Base-by-base conservation (phyloP, 257 asterid genomes). In the Nicotiana undulata region DNA sequence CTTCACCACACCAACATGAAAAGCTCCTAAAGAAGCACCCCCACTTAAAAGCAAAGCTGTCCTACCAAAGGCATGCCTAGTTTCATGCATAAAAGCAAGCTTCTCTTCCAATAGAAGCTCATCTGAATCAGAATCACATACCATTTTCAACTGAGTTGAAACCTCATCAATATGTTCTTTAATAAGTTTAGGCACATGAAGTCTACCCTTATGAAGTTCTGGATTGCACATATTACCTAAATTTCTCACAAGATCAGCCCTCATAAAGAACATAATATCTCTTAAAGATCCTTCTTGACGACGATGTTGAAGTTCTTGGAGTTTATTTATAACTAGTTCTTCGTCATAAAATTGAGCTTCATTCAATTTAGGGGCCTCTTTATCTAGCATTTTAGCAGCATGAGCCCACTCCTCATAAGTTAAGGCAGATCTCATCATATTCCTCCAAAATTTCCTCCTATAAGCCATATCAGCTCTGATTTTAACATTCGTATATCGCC, bases 381-480 rank as follows among this genome's bases (percentile, higher is more conserved):
- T 96, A 77, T 94, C 99, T 58, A 94, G 81, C 99, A 96, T 94
- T 83, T 87, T 90, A 18, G 99, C 94, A 37, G 97, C 98, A 85
- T 96, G 99, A 76, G 98, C 97, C 99, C 99, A 96, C 81, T 96
- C 98, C 83, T 96, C 99, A 61, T 96, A 96, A 4, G 93, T 96
- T 64, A 92, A 83, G n/a, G 98, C 98, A 61, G 91, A 81, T 53
- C 93, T 90, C 97, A 90, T 94, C 97, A 92, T 92, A 77, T 96
- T 96, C 88, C 97, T 90, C 99, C 99, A 95, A 80, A 95, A 93
- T 53, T 93, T 92, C 86, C 96, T 89, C 89, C 93, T 89, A 84
- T 93, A 93, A 2, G 94, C 98, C 98, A 93, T 91, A 86, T 95
- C 96, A 0, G 97, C 98, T 86, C 91, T 88, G 66, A 44, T 82